Conservation (phyloP, 2,329 filamentous ascomycete species). For the Alternaria longipes region DNA sequence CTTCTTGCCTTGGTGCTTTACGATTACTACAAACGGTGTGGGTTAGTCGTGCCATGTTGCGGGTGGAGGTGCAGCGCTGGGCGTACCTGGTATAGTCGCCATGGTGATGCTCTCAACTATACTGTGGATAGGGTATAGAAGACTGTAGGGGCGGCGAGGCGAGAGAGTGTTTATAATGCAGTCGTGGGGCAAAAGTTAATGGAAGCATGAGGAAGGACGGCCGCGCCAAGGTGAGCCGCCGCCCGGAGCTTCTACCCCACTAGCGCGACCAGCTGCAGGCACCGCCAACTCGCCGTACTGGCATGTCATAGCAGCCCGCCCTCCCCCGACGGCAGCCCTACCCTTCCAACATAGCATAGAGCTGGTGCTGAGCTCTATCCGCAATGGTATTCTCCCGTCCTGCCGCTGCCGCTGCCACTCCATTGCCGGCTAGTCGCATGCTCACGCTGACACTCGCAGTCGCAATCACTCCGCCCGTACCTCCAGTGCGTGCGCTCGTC, state of each 20-base stretch:
- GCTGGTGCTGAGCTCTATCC: constrained; percentile 27
- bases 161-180: constrained; percentile 27
- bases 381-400: constrained; percentile 40
- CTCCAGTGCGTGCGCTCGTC: constrained; percentile 95
- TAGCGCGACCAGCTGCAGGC: constrained; percentile 36
- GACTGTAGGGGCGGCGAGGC: constrained; percentile 13
- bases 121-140: constrained; percentile 3
- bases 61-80: background rate
- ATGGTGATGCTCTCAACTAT: constrained; percentile 33
- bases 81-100: constrained; percentile 50
- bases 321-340: constrained; percentile 27
- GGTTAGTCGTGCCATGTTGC: constrained; percentile 30
- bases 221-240: constrained; percentile 27
- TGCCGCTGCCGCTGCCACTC: background rate
- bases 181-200: constrained; percentile 44
- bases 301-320: constrained; percentile 41
- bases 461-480: constrained; percentile 96
- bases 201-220: constrained; percentile 41
- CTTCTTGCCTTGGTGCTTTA: constrained; percentile 96
- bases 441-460: constrained; percentile 62
- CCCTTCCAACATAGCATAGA: constrained; percentile 27
- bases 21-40: constrained; percentile 69
- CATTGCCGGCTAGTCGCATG: background rate
- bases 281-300: constrained; percentile 38
- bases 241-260: constrained; percentile 37